A percentile compares a stretch with the other conserved stretches of the same genome.
Conservation (phyloP, 2,329 filamentous ascomycete genomes). For the Tolypocladium inflatum region DNA sequence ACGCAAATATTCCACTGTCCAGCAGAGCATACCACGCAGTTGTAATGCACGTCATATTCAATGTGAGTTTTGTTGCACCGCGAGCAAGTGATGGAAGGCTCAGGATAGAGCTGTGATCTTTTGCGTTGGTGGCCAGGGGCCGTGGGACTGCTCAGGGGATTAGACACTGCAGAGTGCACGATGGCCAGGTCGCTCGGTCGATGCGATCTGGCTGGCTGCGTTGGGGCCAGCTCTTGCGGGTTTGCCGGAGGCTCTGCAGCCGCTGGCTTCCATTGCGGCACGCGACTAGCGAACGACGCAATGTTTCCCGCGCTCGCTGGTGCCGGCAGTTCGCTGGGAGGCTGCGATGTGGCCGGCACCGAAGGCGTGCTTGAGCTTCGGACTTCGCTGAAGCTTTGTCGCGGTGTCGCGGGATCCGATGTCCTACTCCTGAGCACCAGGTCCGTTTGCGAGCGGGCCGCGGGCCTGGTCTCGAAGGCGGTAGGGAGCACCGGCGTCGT, state of each 20-base stretch:
- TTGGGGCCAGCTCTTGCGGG: slow-evolving; percentile 11
- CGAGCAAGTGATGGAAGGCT: slow-evolving; percentile 67
- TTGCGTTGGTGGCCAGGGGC: slow-evolving; percentile 27
- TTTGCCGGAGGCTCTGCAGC: neutral
- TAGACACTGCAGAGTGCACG: slow-evolving; percentile 20
- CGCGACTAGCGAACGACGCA: slow-evolving; percentile 27
- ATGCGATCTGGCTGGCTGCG: slow-evolving; percentile 15
- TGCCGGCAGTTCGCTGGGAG: slow-evolving; percentile 11
- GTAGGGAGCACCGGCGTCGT: slow-evolving; percentile 37
- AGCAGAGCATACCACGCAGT: slow-evolving; percentile 60
- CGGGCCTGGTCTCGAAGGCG: slow-evolving; percentile 34
- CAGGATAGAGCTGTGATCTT: slow-evolving; percentile 46
- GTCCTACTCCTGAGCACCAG: slow-evolving; percentile 36
- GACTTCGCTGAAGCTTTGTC: slow-evolving; percentile 31
- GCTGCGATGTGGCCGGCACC: slow-evolving; percentile 14
- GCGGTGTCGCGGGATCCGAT: slow-evolving; percentile 24
- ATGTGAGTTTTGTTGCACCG: slow-evolving; percentile 63
- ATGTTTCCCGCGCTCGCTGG: slow-evolving; percentile 10
- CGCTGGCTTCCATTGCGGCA: slow-evolving; percentile 15
- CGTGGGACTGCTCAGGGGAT: slow-evolving; percentile 20
- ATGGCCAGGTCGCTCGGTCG: slow-evolving; percentile 32
- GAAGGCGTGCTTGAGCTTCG: slow-evolving; percentile 31
- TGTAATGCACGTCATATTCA: slow-evolving; percentile 80
- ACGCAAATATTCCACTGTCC: slow-evolving; percentile 74
- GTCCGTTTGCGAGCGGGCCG: slow-evolving; percentile 57